Conservation (phyloP, 805 yeast species). For the Scheffersomyces stipitis region DNA sequence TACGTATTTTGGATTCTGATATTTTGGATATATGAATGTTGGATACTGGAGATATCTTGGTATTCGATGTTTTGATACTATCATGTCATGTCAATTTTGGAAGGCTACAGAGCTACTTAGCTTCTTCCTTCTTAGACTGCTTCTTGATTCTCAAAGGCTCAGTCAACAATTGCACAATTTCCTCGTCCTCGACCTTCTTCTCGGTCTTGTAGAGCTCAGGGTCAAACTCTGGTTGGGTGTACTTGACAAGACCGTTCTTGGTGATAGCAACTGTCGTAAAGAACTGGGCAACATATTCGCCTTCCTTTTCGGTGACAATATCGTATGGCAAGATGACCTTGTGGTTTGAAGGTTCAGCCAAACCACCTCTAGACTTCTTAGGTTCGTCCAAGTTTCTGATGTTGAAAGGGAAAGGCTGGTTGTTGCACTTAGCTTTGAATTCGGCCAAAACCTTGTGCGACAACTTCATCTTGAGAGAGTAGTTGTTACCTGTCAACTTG, state of each 20-base stretch:
- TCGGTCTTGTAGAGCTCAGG: conserved; percentile 51
- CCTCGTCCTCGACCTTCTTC: conserved; percentile 54
- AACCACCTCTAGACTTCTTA: conserved; percentile 70
- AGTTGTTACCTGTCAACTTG: conserved; percentile 68
- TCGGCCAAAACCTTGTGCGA: conserved; percentile 67
- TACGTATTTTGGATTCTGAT: too few relatives aligned
- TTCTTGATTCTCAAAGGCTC: conserved; percentile 58
- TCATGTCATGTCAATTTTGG: too few relatives aligned
- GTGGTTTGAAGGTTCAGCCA: conserved; percentile 70
- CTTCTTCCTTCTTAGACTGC: conserved; percentile 42
- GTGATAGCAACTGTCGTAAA: conserved; percentile 76
- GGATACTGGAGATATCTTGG: too few relatives aligned
- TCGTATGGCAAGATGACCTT: conserved; percentile 68
- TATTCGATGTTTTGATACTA: too few relatives aligned
- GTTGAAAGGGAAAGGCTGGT: conserved; percentile 61
- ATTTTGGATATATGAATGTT: too few relatives aligned
- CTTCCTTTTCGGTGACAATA: conserved; percentile 64
- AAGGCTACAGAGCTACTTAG: too few relatives aligned
- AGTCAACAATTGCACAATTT: conserved; percentile 44
- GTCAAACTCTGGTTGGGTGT: conserved; percentile 57
- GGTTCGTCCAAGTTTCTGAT: conserved; percentile 66
- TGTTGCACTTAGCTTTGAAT: conserved; percentile 61
- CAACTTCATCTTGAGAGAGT: conserved; percentile 68
- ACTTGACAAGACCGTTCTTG: conserved; percentile 66
- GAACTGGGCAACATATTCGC: conserved; percentile 65